These are phyloP conservation scores for Ganoderma leucocontextum DNA, from an alignment of 1,284 basidiomycete genomes.

Conservation along the genomic window DNA sequence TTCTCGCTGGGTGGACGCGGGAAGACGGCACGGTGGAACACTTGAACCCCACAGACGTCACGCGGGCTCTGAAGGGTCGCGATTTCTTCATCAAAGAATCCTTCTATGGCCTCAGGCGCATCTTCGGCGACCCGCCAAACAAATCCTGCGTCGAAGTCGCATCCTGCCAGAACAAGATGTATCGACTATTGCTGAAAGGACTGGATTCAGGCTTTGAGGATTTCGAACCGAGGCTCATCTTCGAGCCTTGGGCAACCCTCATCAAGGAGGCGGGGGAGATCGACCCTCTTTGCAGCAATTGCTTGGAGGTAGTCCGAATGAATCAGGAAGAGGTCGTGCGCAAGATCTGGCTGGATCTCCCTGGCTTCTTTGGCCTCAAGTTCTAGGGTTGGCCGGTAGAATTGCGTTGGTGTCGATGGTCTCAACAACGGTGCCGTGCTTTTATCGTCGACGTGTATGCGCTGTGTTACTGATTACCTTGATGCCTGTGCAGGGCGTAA, in stretches of 20 bases:
- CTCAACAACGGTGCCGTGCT: background rate
- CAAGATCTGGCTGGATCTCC: background rate
- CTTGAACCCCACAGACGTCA: background rate
- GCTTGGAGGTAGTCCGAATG: background rate
- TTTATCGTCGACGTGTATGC: background rate
- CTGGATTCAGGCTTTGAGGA: background rate
- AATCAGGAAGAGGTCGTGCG: background rate
- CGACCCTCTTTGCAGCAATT: background rate
- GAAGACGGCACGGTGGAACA: constrained; percentile 8
- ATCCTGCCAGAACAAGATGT: background rate
- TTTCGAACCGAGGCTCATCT: background rate
- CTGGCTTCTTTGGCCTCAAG: background rate
- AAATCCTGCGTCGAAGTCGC: background rate
- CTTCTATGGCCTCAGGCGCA: background rate
- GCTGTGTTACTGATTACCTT: background rate
- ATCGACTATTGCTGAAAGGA: background rate
- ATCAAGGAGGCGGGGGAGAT: background rate
- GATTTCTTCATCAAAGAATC: background rate
- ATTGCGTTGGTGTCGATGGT: too few relatives aligned
- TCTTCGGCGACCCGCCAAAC: background rate
- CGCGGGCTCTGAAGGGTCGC: background rate
- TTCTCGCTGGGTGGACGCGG: background rate
- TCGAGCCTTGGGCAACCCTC: background rate
- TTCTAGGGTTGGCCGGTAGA: background rate
- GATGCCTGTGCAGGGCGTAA: background rate